These are phyloP conservation scores for Leccinum pellstonianum DNA, from an alignment of 768 basidiomycete species.

Conservation along the genomic window DNA sequence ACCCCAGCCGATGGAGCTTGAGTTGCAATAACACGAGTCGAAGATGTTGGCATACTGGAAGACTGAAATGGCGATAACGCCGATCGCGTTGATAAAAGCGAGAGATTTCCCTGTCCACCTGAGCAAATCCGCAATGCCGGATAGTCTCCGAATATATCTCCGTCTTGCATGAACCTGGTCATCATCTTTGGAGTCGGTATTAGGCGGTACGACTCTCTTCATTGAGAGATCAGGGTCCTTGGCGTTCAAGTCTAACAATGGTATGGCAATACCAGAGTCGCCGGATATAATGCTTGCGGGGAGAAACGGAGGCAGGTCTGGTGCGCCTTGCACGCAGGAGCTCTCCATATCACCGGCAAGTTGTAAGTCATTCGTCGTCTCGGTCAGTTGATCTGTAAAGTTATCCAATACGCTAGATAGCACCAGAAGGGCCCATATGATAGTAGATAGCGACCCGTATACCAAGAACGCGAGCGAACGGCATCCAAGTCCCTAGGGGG, in stretches of 20 bases:
- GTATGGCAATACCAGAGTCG: neutral
- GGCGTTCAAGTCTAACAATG: neutral
- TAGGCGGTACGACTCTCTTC: neutral
- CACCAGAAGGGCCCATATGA: too few relatives aligned
- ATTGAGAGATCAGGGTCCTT: neutral
- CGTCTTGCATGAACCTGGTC: neutral
- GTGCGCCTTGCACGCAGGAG: too few relatives aligned
- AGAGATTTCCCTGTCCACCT: conserved; percentile 27
- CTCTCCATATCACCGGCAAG: too few relatives aligned
- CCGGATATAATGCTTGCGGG: too few relatives aligned
- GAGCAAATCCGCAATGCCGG: conserved; percentile 14
- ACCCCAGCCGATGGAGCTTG: conserved; percentile 22
- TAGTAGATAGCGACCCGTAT: too few relatives aligned
- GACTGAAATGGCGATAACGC: conserved; percentile 25
- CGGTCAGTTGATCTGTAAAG: too few relatives aligned
- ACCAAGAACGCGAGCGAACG: too few relatives aligned
- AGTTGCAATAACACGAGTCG: conserved; percentile 31
- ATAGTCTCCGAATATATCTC: neutral
- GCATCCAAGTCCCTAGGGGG: too few relatives aligned
- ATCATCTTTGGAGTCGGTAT: neutral
- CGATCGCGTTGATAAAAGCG: conserved; percentile 30
- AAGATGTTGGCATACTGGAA: conserved; percentile 30
- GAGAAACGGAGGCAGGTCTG: too few relatives aligned
- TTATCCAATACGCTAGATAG: too few relatives aligned
- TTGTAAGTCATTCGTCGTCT: too few relatives aligned